Conservation (phyloP, 805 yeast species). For the Limtongia smithiae region DNA sequence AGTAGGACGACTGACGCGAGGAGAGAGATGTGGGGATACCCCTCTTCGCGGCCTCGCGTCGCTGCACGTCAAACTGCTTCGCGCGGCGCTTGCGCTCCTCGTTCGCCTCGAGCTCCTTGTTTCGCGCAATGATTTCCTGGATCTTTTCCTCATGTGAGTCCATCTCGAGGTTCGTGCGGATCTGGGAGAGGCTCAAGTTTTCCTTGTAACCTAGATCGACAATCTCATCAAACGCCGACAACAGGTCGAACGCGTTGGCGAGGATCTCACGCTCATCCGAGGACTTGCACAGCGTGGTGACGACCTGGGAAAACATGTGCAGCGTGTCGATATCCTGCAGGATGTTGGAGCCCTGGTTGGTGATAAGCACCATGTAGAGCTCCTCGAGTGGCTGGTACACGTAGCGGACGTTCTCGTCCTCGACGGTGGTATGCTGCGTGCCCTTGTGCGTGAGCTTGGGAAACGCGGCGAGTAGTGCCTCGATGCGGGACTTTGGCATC, state of each 20-base stretch:
- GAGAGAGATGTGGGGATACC: slow-evolving; percentile 20
- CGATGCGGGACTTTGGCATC: slow-evolving; percentile 75
- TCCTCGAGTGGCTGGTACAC: slow-evolving; percentile 96
- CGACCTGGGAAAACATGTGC: slow-evolving; percentile 76
- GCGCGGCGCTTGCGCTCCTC: slow-evolving; percentile 97
- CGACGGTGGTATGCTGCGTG: slow-evolving; percentile 89
- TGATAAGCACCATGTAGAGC: slow-evolving; percentile 81
- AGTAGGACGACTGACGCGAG: slow-evolving; percentile 14
- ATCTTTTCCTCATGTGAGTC: slow-evolving; percentile 98
- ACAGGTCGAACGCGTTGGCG: slow-evolving; percentile 79
- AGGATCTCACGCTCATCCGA: slow-evolving; percentile 81
- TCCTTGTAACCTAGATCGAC: slow-evolving; percentile 87
- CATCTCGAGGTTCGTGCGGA: slow-evolving; percentile 88
- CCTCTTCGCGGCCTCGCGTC: slow-evolving; percentile 46
- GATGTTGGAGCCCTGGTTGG: slow-evolving; percentile 86
- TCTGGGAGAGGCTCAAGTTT: slow-evolving; percentile 74
- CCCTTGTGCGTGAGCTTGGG: slow-evolving; percentile 70
- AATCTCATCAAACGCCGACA: slow-evolving; percentile 92
- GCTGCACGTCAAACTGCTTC: slow-evolving; percentile 61
- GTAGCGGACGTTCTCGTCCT: slow-evolving; percentile 85
- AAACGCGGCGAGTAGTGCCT: slow-evolving; percentile 79
- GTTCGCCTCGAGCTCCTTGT: slow-evolving; percentile 93
- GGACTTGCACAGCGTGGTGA: slow-evolving; percentile 65
- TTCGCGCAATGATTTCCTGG: slow-evolving; percentile 89
- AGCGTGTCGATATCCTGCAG: slow-evolving; percentile 92